Base-by-base conservation (phyloP, 345 rosid genomes). In the Geranium brycei region DNA sequence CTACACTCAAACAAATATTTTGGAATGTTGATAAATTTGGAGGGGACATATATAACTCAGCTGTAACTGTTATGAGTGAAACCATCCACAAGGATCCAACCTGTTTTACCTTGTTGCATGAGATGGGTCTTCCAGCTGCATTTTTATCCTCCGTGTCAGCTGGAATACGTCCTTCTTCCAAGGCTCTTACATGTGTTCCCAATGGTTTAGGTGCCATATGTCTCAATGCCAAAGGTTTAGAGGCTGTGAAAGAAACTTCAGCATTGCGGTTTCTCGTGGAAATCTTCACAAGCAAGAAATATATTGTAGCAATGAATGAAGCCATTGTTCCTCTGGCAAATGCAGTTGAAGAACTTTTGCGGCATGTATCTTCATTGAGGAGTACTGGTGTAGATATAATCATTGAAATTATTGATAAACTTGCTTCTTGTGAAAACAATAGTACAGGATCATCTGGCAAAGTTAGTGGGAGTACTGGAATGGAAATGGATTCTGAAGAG, bases 31-130 rank as follows among this genome's bases (percentile, higher is more conserved):
- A 77, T 74, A 92, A 85, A 72, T 89, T 92, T 83, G 95, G 96
- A 61, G 93, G 98, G 58, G 98, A 89, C 63, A 89, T 92, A 53
- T 92, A 86, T 69, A 78, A 85, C 80, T 87, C 98, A 31, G 95
- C 98, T 67, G 98, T 92, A 72, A 89, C 96, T 57, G 91, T 92
- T 55, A 92, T 92, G 98, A 89, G 96, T 75, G 96, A 92, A 70
- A 82, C 89, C 61, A 86, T 92, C 73, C 98, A 92, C 82, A 92
- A 89, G 75, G 96, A 92, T 68, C 98, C 98, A 56, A 89, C 96
- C 56, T 86, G 91, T 70, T 89, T 87, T 69, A 70, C 93, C 35
- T 75, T 77, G 15, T 78, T 92, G 68, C 84, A 84, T 71, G 98
- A 92, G 72, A 71, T 87, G 80, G 88, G 95, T 71, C 95, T 92